Conservation (phyloP, 2,329 filamentous ascomycete genomes). For the Fusarium mexicanum region DNA sequence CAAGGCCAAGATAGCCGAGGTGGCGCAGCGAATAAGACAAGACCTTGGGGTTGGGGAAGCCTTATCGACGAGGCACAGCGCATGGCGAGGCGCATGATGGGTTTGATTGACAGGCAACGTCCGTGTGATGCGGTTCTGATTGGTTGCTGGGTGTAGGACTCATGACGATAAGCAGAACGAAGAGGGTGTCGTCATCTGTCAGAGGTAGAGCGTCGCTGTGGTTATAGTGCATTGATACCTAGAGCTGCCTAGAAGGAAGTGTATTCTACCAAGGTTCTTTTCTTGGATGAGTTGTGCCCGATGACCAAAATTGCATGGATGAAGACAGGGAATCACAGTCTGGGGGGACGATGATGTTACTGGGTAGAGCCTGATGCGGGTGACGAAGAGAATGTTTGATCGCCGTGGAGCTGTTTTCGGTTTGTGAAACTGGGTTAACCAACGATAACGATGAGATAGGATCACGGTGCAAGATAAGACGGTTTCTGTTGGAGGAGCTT, state of each 20-base stretch:
- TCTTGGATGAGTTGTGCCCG: slow-evolving; percentile 29
- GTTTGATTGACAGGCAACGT: slow-evolving; percentile 13
- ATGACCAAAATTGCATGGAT: slow-evolving; percentile 7
- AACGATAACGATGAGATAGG: neutral
- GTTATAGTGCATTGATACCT: slow-evolving; percentile 5
- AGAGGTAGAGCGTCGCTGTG: neutral
- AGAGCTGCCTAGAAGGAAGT: slow-evolving; percentile 13
- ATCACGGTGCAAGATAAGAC: slow-evolving; percentile 10
- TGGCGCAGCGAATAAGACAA: slow-evolving; percentile 24
- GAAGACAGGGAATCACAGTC: neutral
- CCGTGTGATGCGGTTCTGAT: slow-evolving; percentile 25
- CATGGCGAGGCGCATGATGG: slow-evolving; percentile 32
- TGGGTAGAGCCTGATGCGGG: neutral
- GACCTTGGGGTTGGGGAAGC: neutral
- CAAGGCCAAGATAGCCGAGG: slow-evolving; percentile 16
- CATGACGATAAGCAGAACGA: slow-evolving; percentile 27
- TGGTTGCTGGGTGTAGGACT: slow-evolving; percentile 10
- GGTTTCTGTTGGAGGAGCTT: neutral
- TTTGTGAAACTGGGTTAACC: neutral
- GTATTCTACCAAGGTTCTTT: slow-evolving; percentile 30
- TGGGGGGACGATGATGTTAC: neutral
- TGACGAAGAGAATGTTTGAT: slow-evolving; percentile 16
- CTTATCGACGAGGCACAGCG: slow-evolving; percentile 33
- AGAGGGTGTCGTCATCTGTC: slow-evolving; percentile 38
- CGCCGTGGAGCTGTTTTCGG: slow-evolving; percentile 6